These are phyloP conservation scores for Gossypioides kirkii DNA, from an alignment of 345 rosid genomes.

Conservation along the genomic window DNA sequence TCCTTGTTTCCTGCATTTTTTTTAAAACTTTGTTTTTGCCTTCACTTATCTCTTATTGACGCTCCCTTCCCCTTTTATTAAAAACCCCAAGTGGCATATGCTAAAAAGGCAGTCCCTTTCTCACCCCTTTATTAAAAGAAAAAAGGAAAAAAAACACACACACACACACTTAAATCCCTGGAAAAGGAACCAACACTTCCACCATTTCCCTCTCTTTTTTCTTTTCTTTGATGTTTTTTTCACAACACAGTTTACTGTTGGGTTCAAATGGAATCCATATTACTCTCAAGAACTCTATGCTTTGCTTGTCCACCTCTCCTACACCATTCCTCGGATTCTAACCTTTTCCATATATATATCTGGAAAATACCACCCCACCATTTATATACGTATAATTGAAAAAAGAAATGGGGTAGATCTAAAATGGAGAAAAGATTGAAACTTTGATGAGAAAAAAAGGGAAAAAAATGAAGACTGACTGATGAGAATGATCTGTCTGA, in stretches of 20 bases:
- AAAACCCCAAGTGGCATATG: slow-evolving; percentile 41
- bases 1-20: slow-evolving; percentile 53
- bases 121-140: slow-evolving; percentile 13
- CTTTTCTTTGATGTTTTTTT: background rate
- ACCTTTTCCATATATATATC: slow-evolving; percentile 13
- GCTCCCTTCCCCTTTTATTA: slow-evolving; percentile 59
- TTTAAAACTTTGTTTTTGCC: background rate
- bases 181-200: slow-evolving; percentile 23
- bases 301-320: background rate
- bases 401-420: slow-evolving; percentile 21
- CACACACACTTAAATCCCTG: slow-evolving; percentile 8
- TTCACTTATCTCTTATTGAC: slow-evolving; percentile 24
- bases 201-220: slow-evolving; percentile 14
- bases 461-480: background rate
- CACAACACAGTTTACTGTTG: slow-evolving; percentile 29
- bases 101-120: slow-evolving; percentile 42
- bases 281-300: slow-evolving; percentile 22
- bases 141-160: slow-evolving; percentile 9
- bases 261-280: slow-evolving; percentile 42
- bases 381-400: background rate
- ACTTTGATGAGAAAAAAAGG: background rate
- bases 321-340: slow-evolving; percentile 48
- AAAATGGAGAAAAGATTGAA: slow-evolving; percentile 2
- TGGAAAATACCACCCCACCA: background rate
- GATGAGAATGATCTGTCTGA: background rate